Conservation (phyloP, 2,329 filamentous ascomycete genomes). For the Ophiocordyceps camponoti-floridani region DNA sequence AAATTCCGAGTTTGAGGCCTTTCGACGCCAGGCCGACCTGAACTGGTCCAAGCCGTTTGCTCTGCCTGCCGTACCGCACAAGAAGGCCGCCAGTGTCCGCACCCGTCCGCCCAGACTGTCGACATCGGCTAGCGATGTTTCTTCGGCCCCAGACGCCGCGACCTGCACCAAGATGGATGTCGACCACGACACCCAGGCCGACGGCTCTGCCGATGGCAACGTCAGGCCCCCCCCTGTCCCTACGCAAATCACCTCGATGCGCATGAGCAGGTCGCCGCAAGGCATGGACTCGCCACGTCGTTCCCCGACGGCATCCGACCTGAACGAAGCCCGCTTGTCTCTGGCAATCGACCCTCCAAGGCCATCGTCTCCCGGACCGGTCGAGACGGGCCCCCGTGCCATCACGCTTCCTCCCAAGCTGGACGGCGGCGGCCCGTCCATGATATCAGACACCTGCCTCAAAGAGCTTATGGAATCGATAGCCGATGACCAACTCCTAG, state of each 20-base stretch:
- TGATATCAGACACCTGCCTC: conserved; percentile 37
- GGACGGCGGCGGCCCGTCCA: conserved; percentile 25
- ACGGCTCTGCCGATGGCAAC: conserved; percentile 28
- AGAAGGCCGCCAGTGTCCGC: conserved; percentile 15
- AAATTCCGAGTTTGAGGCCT: conserved; percentile 69
- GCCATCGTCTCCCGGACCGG: conserved; percentile 13
- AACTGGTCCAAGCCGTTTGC: conserved; percentile 29
- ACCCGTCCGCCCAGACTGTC: conserved; percentile 28
- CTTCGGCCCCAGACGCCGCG: conserved; percentile 5
- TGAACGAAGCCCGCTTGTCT: conserved; percentile 32
- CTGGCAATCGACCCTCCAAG: conserved; percentile 28
- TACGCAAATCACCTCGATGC: conserved; percentile 20
- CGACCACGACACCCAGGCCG: conserved; percentile 25
- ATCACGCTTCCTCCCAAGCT: conserved; percentile 34
- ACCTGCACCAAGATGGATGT: conserved; percentile 20
- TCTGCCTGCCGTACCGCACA: conserved; percentile 28
- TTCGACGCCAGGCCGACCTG: conserved; percentile 53
- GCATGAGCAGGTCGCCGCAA: conserved; percentile 21
- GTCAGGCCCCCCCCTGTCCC: conserved; percentile 28
- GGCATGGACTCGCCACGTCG: conserved; percentile 11
- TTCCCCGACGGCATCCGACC: conserved; percentile 5
- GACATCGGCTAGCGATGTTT: conserved; percentile 25
- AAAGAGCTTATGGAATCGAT: conserved; percentile 33
- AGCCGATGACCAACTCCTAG: conserved; percentile 30
- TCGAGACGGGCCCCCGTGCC: conserved; percentile 13